Base-by-base conservation (phyloP, 2,329 filamentous ascomycete genomes). In the Trichoderma aggressivum region DNA sequence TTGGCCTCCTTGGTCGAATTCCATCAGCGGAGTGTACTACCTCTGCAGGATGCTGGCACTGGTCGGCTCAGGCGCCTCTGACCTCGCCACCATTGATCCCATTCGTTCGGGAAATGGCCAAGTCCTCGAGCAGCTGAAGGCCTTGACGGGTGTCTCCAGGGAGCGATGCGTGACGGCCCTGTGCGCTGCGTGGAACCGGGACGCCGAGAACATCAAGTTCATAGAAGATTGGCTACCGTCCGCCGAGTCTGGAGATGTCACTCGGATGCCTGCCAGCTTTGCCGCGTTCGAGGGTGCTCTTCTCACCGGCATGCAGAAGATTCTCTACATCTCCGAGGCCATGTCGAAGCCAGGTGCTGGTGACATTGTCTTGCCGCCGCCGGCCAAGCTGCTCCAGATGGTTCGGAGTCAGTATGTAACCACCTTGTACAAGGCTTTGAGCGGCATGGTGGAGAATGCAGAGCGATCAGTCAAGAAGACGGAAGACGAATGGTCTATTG, bases 371-470 rank as follows among this genome's bases (percentile, higher is more conserved):
- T 88, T 92, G 28, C 91, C 95, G 21, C 97, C 96, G 6, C 91
- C 94, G 43, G 86, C 91, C 8, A 99, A 98, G 80, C 84, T 98
- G 56, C 84, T 98, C 56, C 93, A 97, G 79, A 94, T 94, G 88
- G 94, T 98, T 18, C 89, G 94, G 74, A 92, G 90, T 74, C 94
- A 97, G 78, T 99, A 99, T 78, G 94, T 97, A 18, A 94, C 92
- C 7, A 97, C 94, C 71, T 84, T 99, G 56, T 98, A 98, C 82
- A 97, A 97, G 80, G 94, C 94, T 7, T 83, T 99, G 47, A 97
- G 93, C 76, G 96, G 95, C 26, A 95, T 99, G 90, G 94, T 99
- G 1, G 96, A 98, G 81, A 98, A 97, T 80, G 95, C 96, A 3
- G 94, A 98, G 81, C 89, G 90, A 71, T 87, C 90, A 3, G 80